Percentiles rank a stretch among this genome's conserved stretches.
These are phyloP conservation scores for Colletotrichum sp. DNA, from an alignment of 2,329 filamentous ascomycete species.

Conservation along the genomic window DNA sequence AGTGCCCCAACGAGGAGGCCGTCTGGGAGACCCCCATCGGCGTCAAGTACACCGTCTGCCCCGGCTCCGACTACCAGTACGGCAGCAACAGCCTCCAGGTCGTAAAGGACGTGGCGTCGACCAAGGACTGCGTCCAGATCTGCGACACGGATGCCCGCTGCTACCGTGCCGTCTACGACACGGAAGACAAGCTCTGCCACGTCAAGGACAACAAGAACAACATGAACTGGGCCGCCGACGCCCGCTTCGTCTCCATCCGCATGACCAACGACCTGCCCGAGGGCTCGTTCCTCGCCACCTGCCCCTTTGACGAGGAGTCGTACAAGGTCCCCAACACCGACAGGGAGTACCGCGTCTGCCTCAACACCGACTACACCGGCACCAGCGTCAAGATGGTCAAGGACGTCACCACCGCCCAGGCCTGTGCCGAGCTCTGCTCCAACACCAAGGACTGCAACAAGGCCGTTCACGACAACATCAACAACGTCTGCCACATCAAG, in stretches of 20 bases:
- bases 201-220: conserved; percentile 17
- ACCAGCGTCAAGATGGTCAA: conserved; percentile 5
- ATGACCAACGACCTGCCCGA: conserved; percentile 10
- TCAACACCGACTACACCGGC: conserved; percentile 18
- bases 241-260: conserved; percentile 18
- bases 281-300: conserved; percentile 12
- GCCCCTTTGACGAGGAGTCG: conserved; percentile 8
- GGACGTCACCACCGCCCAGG: conserved; percentile 12
- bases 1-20: conserved; percentile 11
- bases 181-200: conserved; percentile 3
- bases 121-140: conserved; percentile 11
- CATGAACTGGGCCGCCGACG: conserved; percentile 16
- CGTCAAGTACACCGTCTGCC: conserved; percentile 18
- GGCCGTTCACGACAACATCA: conserved; percentile 22
- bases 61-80: conserved; percentile 16
- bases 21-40: conserved; percentile 11
- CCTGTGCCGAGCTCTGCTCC: conserved; percentile 19
- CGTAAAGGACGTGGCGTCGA: background rate
- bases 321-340: conserved; percentile 8
- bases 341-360: conserved; percentile 9
- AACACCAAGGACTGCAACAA: conserved; percentile 14
- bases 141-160: conserved; percentile 16
- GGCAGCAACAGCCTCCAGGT: conserved; percentile 12
- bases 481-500: conserved; percentile 25
- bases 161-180: conserved; percentile 19